Percentiles rank a stretch among this genome's conserved stretches.
phyloP scores from a whole-genome alignment of 441 rosid species.

The Populus hybrid region DNA sequence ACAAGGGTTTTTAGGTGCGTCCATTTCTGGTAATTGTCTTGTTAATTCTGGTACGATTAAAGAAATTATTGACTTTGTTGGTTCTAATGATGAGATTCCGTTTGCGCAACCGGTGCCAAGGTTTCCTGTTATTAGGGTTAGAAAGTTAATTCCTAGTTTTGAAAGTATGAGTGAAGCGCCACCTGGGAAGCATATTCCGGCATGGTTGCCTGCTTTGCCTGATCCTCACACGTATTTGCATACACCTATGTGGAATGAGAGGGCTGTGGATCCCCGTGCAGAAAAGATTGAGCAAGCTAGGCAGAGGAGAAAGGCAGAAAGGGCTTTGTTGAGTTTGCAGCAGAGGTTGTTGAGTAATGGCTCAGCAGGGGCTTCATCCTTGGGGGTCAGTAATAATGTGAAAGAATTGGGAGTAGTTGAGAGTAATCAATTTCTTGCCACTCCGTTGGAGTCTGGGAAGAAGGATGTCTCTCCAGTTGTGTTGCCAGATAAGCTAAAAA shows the following conservation, averaged over 20 bases:
- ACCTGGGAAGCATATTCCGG: slow-evolving; percentile 79
- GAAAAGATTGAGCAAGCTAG: slow-evolving; percentile 89
- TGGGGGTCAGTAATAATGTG: slow-evolving; percentile 22
- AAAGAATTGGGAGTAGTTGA: slow-evolving; percentile 31
- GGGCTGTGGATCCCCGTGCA: slow-evolving; percentile 61
- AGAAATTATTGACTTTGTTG: slow-evolving; percentile 54
- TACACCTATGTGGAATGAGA: slow-evolving; percentile 82
- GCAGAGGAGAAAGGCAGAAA: slow-evolving; percentile 85
- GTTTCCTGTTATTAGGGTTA: slow-evolving; percentile 52
- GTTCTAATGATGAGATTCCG: slow-evolving; percentile 52
- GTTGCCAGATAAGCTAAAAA: slow-evolving; percentile 38
- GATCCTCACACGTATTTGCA: slow-evolving; percentile 81
- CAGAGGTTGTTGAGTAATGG: slow-evolving; percentile 62
- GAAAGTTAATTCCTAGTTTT: slow-evolving; percentile 74
- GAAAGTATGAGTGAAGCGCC: slow-evolving; percentile 64
- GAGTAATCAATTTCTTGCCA: slow-evolving; percentile 31
- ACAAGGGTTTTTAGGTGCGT: slow-evolving; percentile 36
- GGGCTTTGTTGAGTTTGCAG: slow-evolving; percentile 84
- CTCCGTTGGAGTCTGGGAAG: slow-evolving; percentile 48
- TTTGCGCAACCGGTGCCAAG: slow-evolving; percentile 62
- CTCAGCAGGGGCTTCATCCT: slow-evolving; percentile 41
- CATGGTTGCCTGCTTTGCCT: slow-evolving; percentile 93
- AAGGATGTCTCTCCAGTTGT: slow-evolving; percentile 40
- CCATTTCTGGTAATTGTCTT: slow-evolving; percentile 35
- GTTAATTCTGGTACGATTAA: slow-evolving; percentile 46